Conservation (phyloP, 768 basidiomycete genomes). For the Crepidotus variabilis region DNA sequence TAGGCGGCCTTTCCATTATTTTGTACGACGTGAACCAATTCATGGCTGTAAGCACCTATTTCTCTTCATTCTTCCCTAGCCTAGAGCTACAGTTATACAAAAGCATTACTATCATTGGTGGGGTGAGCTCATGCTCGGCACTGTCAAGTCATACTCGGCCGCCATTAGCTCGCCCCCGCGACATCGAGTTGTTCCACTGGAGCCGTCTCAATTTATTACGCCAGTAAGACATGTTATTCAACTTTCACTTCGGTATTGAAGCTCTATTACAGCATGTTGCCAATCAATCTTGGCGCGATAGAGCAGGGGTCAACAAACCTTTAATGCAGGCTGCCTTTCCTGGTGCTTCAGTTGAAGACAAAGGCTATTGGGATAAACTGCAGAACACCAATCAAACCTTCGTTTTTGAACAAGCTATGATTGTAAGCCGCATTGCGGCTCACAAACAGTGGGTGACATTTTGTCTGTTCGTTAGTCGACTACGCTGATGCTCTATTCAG, state of each 20-base stretch:
- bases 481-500: not conserved
- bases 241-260: too few relatives aligned
- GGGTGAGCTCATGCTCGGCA: conserved; percentile 42
- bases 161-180: conserved; percentile 10
- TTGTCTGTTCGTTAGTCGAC: conserved; percentile 12
- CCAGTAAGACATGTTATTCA: conserved; percentile 18
- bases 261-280: conserved; percentile 14
- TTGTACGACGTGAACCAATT: conserved; percentile 22
- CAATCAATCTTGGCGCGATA: conserved; percentile 50
- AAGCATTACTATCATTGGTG: conserved; percentile 48
- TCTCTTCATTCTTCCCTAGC: not conserved
- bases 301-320: conserved; percentile 57
- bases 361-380: conserved; percentile 61
- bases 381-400: conserved; percentile 40
- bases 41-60: conserved; percentile 16
- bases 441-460: conserved; percentile 37
- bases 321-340: conserved; percentile 71
- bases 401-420: conserved; percentile 56
- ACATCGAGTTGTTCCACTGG: conserved; percentile 11
- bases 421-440: conserved; percentile 61
- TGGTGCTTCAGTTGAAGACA: conserved; percentile 48
- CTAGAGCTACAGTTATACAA: not conserved
- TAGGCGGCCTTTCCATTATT: conserved; percentile 18
- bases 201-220: conserved; percentile 30
- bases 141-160: conserved; percentile 35